Conservation (phyloP, 2,329 filamentous ascomycete species). For the Colletotrichum neosansevieriae region DNA sequence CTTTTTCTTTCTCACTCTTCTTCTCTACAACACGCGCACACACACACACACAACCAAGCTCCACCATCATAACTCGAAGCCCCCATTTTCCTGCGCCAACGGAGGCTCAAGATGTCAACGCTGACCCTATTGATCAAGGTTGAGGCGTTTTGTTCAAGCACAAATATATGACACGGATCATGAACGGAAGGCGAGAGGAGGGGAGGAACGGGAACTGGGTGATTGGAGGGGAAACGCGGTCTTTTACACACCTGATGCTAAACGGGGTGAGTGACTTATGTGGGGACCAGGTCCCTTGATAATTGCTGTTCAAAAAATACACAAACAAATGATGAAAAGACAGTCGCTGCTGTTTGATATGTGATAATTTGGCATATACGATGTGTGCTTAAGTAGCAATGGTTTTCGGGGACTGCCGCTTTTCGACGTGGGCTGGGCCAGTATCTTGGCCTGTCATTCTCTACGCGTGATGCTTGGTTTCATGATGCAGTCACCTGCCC, state of each 20-base stretch:
- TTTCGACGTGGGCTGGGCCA: too few relatives aligned
- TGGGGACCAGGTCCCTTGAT: slow-evolving; percentile 8
- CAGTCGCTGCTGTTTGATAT: background rate
- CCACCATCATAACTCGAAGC: background rate
- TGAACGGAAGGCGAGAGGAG: background rate
- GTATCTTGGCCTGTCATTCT: too few relatives aligned
- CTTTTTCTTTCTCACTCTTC: slow-evolving; percentile 23
- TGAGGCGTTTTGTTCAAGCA: slow-evolving; percentile 23
- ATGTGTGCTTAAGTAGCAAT: too few relatives aligned
- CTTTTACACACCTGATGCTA: slow-evolving; percentile 25
- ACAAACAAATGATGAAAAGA: slow-evolving; percentile 40
- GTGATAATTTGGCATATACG: background rate
- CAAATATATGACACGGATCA: slow-evolving; percentile 23
- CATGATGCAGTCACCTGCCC: too few relatives aligned
- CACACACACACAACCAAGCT: background rate
- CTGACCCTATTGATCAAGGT: slow-evolving; percentile 26
- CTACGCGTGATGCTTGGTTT: too few relatives aligned
- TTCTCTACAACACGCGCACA: slow-evolving; percentile 10
- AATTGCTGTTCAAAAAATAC: slow-evolving; percentile 40
- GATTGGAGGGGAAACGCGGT: slow-evolving; percentile 14
- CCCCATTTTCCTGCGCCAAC: background rate
- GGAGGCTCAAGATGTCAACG: background rate
- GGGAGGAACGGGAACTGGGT: background rate
- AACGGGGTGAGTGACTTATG: slow-evolving; percentile 6
- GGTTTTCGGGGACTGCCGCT: too few relatives aligned